Base-by-base conservation (phyloP, 2,329 filamentous ascomycete species). In the Gnomoniopsis sp. region DNA sequence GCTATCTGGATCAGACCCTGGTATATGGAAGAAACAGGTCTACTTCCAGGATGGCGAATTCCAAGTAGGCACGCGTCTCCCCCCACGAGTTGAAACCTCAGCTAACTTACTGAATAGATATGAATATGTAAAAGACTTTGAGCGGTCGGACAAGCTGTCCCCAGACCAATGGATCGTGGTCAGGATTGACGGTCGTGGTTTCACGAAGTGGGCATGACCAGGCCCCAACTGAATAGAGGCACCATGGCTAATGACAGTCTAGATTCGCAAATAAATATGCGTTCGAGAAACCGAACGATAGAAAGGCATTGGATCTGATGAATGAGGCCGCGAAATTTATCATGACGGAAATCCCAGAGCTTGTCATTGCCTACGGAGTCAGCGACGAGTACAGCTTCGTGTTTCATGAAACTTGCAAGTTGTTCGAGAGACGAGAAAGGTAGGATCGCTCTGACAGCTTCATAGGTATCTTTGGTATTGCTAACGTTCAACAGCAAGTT, bases 301-400 rank as follows among this genome's bases (percentile, higher is more conserved):
- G 82, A 44, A 84, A 90, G 64, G 95, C 93, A 0, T 77, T 98
- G 14, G 85, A 96, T 72, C 86, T 99, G 65, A 98, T 99, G 93
- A 99, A 99, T 69, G 86, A 86, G 1, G 92, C 92, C 2, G 95
- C 95, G n/a, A 84, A 86, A 60, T 88, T 88, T 6, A 91, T 97
- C 49, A 85, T 97, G 75, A 84, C 83, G 63, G 90, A 96, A 53
- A 76, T 98, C 23, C 87, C 91, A 3, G 93, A 98, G 67, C 86
- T 97, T 64, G 86, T 88, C 7, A 83, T 98, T 62, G 93, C 89
- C 0, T 99, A 98, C 67, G 95, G 95, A 1, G 87, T 96, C 65
- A 97, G 92, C 72, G 95, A 99, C 70, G 95, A 99, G 72, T 98
- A 89, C 72, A 95, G 91, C 72, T 97, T 96, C 67, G 87, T 96